phyloP scores from a whole-genome alignment of 257 asterid species.

The Plantago ovata region DNA sequence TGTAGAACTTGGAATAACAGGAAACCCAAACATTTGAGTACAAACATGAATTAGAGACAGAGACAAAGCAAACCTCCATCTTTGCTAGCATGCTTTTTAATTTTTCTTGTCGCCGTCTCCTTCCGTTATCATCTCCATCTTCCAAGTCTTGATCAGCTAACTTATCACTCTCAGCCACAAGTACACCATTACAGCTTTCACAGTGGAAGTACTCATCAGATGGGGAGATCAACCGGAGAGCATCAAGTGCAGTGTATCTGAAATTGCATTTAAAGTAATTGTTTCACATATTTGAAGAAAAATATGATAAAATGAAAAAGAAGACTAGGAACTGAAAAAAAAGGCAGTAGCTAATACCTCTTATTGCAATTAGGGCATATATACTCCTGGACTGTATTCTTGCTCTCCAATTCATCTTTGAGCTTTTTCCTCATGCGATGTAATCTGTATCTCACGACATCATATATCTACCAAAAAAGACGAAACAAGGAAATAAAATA shows the following conservation, averaged over 20 bases:
- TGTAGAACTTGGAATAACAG: not conserved
- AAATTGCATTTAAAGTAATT: constrained; percentile 20
- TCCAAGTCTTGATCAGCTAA: constrained; percentile 67
- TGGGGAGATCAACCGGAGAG: constrained; percentile 63
- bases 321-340: constrained; percentile 7
- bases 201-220: constrained; percentile 87
- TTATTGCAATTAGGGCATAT: constrained; percentile 82
- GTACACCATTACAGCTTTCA: constrained; percentile 78
- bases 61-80: constrained; percentile 77
- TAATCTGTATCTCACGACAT: constrained; percentile 89
- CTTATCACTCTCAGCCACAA: constrained; percentile 83
- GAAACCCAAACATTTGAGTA: not conserved
- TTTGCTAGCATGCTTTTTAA: constrained; percentile 68
- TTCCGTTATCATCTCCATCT: constrained; percentile 92
- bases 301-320: constrained; percentile 10
- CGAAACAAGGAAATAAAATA: too few relatives aligned
- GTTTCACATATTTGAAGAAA: not conserved
- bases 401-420: constrained; percentile 93
- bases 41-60: constrained; percentile 15
- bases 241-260: constrained; percentile 92
- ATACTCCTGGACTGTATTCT: constrained; percentile 85
- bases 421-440: constrained; percentile 91
- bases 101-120: constrained; percentile 76
- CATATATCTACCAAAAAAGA: constrained; percentile 61
- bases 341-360: constrained; percentile 36